A percentile compares a stretch with the other conserved stretches of the same genome.
Evolutionary conservation across 306 rosid genomes (phyloP).

Genomic region (Malus asiatica): DNA sequence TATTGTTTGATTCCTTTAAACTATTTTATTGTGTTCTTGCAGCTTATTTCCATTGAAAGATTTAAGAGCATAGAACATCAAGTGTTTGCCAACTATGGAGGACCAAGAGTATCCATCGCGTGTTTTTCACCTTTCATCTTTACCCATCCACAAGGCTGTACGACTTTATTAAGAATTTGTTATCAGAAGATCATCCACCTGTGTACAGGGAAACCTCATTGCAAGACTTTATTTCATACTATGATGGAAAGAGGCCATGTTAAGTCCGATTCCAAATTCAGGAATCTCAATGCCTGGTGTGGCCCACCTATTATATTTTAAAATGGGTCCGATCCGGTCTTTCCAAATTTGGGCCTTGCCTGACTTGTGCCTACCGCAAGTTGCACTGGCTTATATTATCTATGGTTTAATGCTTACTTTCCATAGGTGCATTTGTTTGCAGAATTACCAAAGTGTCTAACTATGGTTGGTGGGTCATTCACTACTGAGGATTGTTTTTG

Average conservation of each 20-base stretch:
- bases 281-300: too few relatives aligned
- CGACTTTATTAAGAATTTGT: conserved; percentile 4
- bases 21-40: neutral
- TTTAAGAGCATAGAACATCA: conserved; percentile 18
- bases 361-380: rapidly evolving
- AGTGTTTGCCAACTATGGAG: conserved; percentile 11
- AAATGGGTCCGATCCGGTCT: too few relatives aligned
- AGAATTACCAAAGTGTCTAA: too few relatives aligned
- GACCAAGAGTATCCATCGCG: conserved; percentile 11
- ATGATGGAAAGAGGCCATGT: neutral
- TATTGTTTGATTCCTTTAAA: too few relatives aligned
- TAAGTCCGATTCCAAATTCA: too few relatives aligned
- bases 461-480: too few relatives aligned
- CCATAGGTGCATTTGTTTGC: too few relatives aligned
- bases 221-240: neutral
- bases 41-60: conserved; percentile 26
- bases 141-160: neutral
- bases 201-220: conserved; percentile 1
- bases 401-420: too few relatives aligned
- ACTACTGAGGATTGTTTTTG: too few relatives aligned
- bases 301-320: too few relatives aligned
- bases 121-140: conserved; percentile 3
- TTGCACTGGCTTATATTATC: too few relatives aligned
- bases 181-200: conserved; percentile 13
- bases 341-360: too few relatives aligned